Conservation (phyloP, 2,329 filamentous ascomycete species). For the Alternaria sp. region DNA sequence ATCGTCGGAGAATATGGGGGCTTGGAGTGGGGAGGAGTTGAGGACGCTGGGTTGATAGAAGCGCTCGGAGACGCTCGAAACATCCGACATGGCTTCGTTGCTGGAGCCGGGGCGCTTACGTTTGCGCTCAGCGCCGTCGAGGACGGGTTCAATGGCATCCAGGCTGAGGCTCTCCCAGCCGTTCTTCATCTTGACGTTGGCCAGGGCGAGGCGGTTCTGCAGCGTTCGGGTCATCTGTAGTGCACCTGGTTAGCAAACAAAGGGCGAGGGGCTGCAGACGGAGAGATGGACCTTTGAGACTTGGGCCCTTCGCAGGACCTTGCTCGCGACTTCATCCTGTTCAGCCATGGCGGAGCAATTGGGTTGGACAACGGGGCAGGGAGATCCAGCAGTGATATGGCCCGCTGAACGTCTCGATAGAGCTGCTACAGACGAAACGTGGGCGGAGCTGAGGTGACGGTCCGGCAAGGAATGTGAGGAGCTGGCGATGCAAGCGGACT, state of each 20-base stretch:
- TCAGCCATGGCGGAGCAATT: constrained; percentile 40
- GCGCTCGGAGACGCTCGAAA: constrained; percentile 80
- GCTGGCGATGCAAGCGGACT: constrained; percentile 29
- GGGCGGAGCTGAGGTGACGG: constrained; percentile 38
- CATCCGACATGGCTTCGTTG: constrained; percentile 82
- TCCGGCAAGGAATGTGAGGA: constrained; percentile 37
- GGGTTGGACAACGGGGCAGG: constrained; percentile 1
- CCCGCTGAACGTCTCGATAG: constrained; percentile 36
- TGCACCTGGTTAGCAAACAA: constrained; percentile 32
- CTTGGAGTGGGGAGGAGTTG: constrained; percentile 85
- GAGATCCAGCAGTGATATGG: constrained; percentile 18
- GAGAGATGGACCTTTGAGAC: constrained; percentile 49
- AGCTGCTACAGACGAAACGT: constrained; percentile 32
- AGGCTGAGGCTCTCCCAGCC: constrained; percentile 91
- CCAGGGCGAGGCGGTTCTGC: constrained; percentile 91
- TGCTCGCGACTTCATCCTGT: constrained; percentile 50
- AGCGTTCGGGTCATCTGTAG: constrained; percentile 87
- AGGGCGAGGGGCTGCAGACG: constrained; percentile 19
- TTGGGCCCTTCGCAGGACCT: constrained; percentile 52
- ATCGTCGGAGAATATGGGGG: constrained; percentile 83
- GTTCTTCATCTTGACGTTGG: constrained; percentile 96
- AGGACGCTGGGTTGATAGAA: constrained; percentile 71
- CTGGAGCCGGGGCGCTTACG: constrained; percentile 69
- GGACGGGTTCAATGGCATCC: constrained; percentile 82
- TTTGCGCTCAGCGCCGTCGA: constrained; percentile 75